Evolutionary conservation across 2,329 filamentous ascomycete genomes (phyloP).

Genomic region (Aspergillus aculeatinus): DNA sequence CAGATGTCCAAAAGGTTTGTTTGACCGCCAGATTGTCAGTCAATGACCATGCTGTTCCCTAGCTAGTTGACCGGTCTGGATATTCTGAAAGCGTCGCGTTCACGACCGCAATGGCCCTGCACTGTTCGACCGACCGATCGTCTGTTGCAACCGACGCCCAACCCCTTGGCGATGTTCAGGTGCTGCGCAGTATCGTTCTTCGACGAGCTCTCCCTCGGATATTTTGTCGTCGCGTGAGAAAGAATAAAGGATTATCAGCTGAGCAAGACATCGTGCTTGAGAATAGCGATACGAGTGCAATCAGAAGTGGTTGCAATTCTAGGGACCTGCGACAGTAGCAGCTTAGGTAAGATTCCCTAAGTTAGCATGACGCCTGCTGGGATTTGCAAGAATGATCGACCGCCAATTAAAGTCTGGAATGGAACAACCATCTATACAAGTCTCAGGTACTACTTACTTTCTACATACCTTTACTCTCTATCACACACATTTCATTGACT

Average conservation of each 20-base stretch:
- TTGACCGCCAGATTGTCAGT: neutral
- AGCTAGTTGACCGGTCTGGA: neutral
- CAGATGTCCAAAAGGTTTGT: neutral
- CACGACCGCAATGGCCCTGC: neutral
- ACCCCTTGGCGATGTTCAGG: neutral
- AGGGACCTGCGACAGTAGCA: neutral
- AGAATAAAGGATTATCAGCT: neutral
- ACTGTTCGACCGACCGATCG: neutral
- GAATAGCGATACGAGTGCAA: neutral
- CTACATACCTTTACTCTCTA: neutral
- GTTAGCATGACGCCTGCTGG: neutral
- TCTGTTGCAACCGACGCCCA: neutral
- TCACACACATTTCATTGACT: neutral
- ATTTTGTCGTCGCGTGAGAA: neutral
- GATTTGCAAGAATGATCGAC: too few relatives aligned
- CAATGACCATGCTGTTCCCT: neutral
- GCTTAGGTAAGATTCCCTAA: neutral
- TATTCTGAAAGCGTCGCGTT: neutral
- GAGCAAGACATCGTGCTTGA: neutral
- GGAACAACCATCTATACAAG: neutral
- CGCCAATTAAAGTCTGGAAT: too few relatives aligned
- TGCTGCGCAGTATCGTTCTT: neutral
- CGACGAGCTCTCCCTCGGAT: neutral
- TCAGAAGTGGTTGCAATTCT: neutral
- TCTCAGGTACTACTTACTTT: too few relatives aligned